Evolutionary conservation across 768 basidiomycete species (phyloP), one percentile per base, ranked within the genome.

Genomic region (Lactarius trivialis): DNA sequence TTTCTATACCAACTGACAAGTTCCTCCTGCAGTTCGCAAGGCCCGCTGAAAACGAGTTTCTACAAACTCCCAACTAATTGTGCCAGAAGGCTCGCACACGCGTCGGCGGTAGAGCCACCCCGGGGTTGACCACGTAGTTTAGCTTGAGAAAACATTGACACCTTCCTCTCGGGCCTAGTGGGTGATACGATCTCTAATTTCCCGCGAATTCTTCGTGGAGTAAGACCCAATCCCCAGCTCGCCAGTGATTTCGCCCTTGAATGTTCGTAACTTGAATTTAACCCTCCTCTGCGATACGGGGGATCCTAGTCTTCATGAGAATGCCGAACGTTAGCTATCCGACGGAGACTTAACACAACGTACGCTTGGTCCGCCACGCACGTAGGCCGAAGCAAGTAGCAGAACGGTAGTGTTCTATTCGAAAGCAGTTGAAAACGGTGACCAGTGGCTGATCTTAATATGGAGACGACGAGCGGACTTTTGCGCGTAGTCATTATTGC

Each of bases 21-120:
- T 61, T 86, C 85, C 0, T 79, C 73, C 55, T 82, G 79, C 11
- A 88, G 82, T 59, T 81, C 74, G 0, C 85, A 86, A 0, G 88
- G 76, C 51, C 86, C 88, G 58, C n/a, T n/a, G 30, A 17, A 33
- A 37, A 53, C 5, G 30, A 54, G 26, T 56, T 52, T 17, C 11
- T 8, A 33, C n/a, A n/a, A n/a, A n/a, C n/a, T n/a, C n/a, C n/a
- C n/a, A 28, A 67, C 21, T 19, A 53, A 54, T 28, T 65, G 32
- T 9, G 56, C 56, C 2, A 61, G 48, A n/a, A 57, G 36, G 24
- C 48, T 48, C 26, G 60, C 54, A 7, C 33, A 9, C 33, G 33
- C 33, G 8, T 34, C 61, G 56, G 21, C 53, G 55, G 8, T 52
- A n/a, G n/a, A 56, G 49, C 56, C 51, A 51, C 9, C 58, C 63